phyloP scores from a whole-genome alignment of 495 filamentous ascomycete genomes.

The Cetradonia linearis region DNA sequence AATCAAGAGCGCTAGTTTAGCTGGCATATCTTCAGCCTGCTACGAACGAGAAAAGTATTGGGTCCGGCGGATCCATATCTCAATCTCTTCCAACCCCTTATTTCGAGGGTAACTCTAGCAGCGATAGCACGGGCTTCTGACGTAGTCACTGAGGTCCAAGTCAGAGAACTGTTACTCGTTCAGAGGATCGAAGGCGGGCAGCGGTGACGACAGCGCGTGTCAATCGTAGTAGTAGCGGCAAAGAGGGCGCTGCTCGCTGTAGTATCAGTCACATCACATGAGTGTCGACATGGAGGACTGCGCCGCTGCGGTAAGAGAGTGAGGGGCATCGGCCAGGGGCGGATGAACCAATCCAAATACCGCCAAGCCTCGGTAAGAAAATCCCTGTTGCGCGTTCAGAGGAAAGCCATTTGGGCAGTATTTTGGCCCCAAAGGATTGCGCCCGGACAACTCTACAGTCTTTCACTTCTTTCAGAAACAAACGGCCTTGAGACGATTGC shows the following conservation, averaged over 20 bases:
- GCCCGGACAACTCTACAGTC: slow-evolving; percentile 8
- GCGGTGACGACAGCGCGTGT: background rate
- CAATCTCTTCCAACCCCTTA: background rate
- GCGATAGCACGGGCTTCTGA: slow-evolving; percentile 12
- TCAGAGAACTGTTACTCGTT: background rate
- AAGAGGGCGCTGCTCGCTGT: background rate
- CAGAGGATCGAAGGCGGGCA: too few species aligned
- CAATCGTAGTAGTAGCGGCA: background rate
- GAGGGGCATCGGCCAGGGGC: background rate
- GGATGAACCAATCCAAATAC: slow-evolving; percentile 4
- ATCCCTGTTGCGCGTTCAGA: background rate
- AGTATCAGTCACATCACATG: background rate
- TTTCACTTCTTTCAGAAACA: slow-evolving; percentile 7
- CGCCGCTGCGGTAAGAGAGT: background rate
- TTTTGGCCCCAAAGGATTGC: slow-evolving; percentile 14
- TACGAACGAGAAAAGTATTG: background rate
- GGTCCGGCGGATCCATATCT: background rate
- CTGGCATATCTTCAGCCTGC: slow-evolving; percentile 8
- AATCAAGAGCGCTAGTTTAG: background rate
- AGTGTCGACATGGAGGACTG: background rate
- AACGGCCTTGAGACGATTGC: background rate
- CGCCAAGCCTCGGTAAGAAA: slow-evolving; percentile 13
- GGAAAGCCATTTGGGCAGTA: background rate
- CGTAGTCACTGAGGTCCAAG: slow-evolving; percentile 4
- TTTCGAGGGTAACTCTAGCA: slow-evolving; percentile 7